Conservation (phyloP, 2,329 filamentous ascomycete species). For the Sphaerulina musiva region DNA sequence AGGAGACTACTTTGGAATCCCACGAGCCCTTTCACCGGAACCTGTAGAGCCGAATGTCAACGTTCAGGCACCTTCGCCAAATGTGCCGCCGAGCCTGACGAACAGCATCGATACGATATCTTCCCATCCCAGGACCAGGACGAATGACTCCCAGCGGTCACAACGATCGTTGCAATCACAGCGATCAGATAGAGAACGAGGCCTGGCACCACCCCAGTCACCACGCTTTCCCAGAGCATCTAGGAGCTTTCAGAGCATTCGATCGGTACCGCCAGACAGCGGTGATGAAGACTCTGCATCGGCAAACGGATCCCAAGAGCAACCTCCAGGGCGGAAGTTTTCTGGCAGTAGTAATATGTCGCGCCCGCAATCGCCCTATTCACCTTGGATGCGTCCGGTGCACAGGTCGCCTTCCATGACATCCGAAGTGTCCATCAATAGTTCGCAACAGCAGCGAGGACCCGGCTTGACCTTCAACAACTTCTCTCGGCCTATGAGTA, state of each 20-base stretch:
- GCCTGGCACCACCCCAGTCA: conserved; percentile 30
- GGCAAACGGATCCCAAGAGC: conserved; percentile 55
- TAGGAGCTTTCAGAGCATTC: conserved; percentile 39
- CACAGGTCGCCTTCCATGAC: conserved; percentile 76
- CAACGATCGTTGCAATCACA: conserved; percentile 22
- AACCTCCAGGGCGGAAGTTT: conserved; percentile 66
- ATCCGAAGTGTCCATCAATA: conserved; percentile 67
- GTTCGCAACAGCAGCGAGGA: conserved; percentile 31
- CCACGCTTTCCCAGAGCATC: conserved; percentile 40
- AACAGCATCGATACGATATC: conserved; percentile 34
- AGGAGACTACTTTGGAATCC: conserved; percentile 42
- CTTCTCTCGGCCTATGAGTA: conserved; percentile 84
- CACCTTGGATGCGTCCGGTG: conserved; percentile 56
- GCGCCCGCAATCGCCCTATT: conserved; percentile 55
- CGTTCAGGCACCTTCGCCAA: conserved; percentile 41
- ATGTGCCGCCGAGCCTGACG: conserved; percentile 32
- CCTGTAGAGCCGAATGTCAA: conserved; percentile 38
- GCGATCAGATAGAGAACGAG: conserved; percentile 20
- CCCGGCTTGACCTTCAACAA: conserved; percentile 49
- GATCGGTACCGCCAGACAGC: conserved; percentile 45
- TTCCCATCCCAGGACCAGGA: conserved; percentile 37
- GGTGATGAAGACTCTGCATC: conserved; percentile 55
- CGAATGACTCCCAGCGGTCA: conserved; percentile 33
- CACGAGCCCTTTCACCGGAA: conserved; percentile 43
- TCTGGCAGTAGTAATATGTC: conserved; percentile 64